Percentiles rank a stretch among this genome's conserved stretches.
Evolutionary conservation across 2,329 filamentous ascomycete genomes (phyloP).

Genomic region (Xylaria sp.): DNA sequence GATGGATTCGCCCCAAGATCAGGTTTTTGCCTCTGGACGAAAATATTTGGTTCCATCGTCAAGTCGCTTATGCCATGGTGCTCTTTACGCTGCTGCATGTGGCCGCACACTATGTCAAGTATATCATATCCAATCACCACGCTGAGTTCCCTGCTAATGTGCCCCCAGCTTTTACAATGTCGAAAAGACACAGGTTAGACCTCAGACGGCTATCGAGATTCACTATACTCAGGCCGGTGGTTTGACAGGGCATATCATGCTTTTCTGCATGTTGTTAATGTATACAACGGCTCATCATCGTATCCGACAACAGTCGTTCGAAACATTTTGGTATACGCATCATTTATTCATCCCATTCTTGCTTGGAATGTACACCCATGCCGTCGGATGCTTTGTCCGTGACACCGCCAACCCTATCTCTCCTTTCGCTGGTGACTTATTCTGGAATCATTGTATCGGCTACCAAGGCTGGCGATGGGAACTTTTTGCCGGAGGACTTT

Average conservation of each 20-base stretch:
- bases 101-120: slow-evolving; percentile 92
- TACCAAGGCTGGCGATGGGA: slow-evolving; percentile 99
- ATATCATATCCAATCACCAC: slow-evolving; percentile 49
- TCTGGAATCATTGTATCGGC: slow-evolving; percentile 93
- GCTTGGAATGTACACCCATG: slow-evolving; percentile 93
- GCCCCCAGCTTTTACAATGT: slow-evolving; percentile 88
- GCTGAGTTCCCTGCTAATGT: slow-evolving; percentile 18
- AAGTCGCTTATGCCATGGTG: slow-evolving; percentile 89
- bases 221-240: slow-evolving; percentile 91
- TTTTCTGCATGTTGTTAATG: slow-evolving; percentile 98
- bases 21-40: slow-evolving; percentile 94
- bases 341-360: slow-evolving; percentile 98
- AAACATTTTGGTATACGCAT: slow-evolving; percentile 99
- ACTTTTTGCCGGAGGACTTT: slow-evolving; percentile 83
- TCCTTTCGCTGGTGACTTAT: slow-evolving; percentile 82
- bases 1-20: slow-evolving; percentile 85
- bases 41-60: slow-evolving; percentile 95
- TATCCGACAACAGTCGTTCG: slow-evolving; percentile 96
- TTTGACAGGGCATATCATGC: slow-evolving; percentile 96
- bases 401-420: slow-evolving; percentile 78
- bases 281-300: slow-evolving; percentile 94
- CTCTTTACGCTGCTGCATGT: slow-evolving; percentile 84
- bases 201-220: slow-evolving; percentile 83
- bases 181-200: slow-evolving; percentile 83
- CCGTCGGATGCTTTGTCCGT: slow-evolving; percentile 94